Evolutionary conservation across 2,329 filamentous ascomycete species (phyloP), one percentile per base, ranked within the genome.

Genomic region (Fusarium praegraminearum): DNA sequence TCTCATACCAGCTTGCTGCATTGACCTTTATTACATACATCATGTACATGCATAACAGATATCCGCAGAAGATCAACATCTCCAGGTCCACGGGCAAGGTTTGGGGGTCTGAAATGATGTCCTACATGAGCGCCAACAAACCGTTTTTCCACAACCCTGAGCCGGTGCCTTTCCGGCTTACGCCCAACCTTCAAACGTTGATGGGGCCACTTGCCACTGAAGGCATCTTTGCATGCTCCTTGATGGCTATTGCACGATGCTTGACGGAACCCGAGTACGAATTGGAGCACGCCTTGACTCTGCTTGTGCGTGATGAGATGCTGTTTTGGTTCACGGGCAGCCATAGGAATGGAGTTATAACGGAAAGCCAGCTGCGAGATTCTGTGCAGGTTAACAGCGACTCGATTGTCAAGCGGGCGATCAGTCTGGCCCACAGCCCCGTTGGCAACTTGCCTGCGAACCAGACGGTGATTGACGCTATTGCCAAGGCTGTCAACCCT

Each of bases 1-100:
- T 99, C 82, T 92, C 93, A 24, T 98, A 98, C 83, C 96, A 99
- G 81, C 90, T 97, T 66, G 95, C 96, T 22, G 90, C 94, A 3
- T 87, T 98, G 69, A 97, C 96, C 1, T 99, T 99, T 83, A 97
- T 99, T 92, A 98, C 96, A 6, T 99, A 98, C 78, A 91, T 98
- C 62, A 91, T 99, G 83, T 95, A 95, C 82, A 98, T 99, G 90
- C 93, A 95, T 78, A 93, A 93, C 78, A 92, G 96, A 32, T 97
- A 96, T 80, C 97, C 96, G 8, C 93, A 94, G 80, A 99, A 99
- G 85, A 91, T 98, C 79, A 91, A 92, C 80, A 97, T 99, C 76
- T 91, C 93, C 13, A 91, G 94, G 26, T 88, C 88, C 32, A 94
- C 91, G 8, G 97, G 97, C 70, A 96, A 97, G 76, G 92, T 99